Evolutionary conservation across 768 basidiomycete genomes (phyloP), one percentile per base, ranked within the genome.

Genomic region (Phanerochaete carnosa): DNA sequence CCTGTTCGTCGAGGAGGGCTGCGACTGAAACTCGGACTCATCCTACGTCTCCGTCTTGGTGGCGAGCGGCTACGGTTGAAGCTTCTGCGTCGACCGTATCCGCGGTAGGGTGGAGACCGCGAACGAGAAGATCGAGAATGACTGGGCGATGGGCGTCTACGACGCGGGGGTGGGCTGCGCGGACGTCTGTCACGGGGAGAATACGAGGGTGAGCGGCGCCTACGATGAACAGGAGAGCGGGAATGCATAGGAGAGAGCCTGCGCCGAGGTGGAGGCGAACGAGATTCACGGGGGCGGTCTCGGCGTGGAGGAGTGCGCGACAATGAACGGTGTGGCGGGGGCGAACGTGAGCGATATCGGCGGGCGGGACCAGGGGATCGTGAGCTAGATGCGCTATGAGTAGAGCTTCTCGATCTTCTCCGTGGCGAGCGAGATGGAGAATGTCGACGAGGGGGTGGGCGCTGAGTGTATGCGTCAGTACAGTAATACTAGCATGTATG

Each of bases 121-220:
- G 69, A 71, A 16, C 64, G 62, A 7, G 61, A 65, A 6, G 57
- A 66, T 15, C 64, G 65, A 0, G 74, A 65, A 5, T 39, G 29
- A 62, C 69, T 5, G 66, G 39, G 65, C 7, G 75, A 76, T 15
- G 69, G 50, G 25, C 74, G 66, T 32, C 75, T 70, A 23, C 72
- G 65, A 11, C 73, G 70, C 12, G 72, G 63, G 23, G 76, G 84
- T 0, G 86, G 88, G 67, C 84, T 86, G 49, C 84, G 58, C 13
- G 26, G 43, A 47, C 68, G 65, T 35, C 71, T 64, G 49, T 68
- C 66, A 4, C 68, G 62, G 5, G 74, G 74, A 0, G 86, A 82
- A 16, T 75, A 78, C 11, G 85, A 71, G 69, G 82, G 70, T 68
- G 84, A 72, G 65, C 73, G 78, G 12, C 73, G 75, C n/a, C 79